Base-by-base conservation (phyloP, 2,329 filamentous ascomycete genomes). In the Talaromyces albobiverticillius region DNA sequence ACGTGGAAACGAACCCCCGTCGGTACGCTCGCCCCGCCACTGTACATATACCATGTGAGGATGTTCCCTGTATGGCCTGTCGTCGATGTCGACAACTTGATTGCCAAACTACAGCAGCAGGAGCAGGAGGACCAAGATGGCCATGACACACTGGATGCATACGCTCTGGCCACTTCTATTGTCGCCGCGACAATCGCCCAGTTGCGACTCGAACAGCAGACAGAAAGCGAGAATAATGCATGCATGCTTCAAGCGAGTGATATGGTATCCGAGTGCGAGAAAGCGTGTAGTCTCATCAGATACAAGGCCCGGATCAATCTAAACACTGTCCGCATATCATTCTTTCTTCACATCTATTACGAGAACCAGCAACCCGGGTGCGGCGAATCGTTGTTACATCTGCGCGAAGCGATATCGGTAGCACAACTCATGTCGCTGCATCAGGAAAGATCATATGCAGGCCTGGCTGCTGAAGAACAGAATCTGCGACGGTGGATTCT, bases 41-140 rank as follows among this genome's bases (percentile, higher is more conserved):
- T 80, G 4, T 76, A 76, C 57, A 67, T 77, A 46, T 81, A 79
- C 57, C 73, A 74, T 3, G 70, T 78, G n/a, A 75, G 77, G 11
- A 65, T 81, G 43, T 81, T 77, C 48, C 78, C 79, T 0, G 75
- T 81, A 3, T 81, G 78, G 78, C 78, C 78, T 22, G 74, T 81
- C 34, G 71, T 80, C 40, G 71, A 76, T 36, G 73, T 77, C 23
- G 70, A 74, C 47, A 66, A 73, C 64, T 67, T 22, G 62, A 64
- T 3, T 62, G 80, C 5, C 64, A 69, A 31, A 8, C 34, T 50
- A 5, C 34, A 31, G 13, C 34, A 22, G 4, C 34, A 16, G n/a
- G 22, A 31, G 13, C 34, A 22, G 4, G 47, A 16, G n/a, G 22
- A 18, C 51, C 59, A 64, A 29, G 63, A 74, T 47, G 41, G 64